Base-by-base conservation (phyloP, 495 filamentous ascomycete genomes). In the Tetracladium marchalianum region DNA sequence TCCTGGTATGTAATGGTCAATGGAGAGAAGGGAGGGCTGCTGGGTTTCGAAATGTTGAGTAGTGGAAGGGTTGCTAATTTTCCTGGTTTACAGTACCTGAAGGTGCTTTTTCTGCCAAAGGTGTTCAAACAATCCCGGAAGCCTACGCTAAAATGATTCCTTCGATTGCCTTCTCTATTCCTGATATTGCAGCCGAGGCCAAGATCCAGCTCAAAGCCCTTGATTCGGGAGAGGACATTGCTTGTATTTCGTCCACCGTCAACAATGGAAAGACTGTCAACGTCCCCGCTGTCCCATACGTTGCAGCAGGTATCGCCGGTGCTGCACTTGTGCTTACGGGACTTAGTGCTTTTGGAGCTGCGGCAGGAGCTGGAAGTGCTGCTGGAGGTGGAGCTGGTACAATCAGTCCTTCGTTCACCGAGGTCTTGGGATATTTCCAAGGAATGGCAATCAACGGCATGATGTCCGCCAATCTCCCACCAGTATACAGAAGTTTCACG, bases 381-480 rank as follows among this genome's bases (percentile, higher is more conserved):
- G 71, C 71, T 31, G 71, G 77, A 13, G 22, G 22, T 27, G 86
- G 84, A n/a, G 64, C 74, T 31, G 67, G 80, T 11, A 75, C 84
- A 1, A 62, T 81, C 31, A 93, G 87, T 52, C 92, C 92, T 8
- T 85, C 79, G 39, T 95, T 96, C 63, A 76, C 70, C 39, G 87
- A 95, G 57, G 80, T 95, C 43, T 78, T 96, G 60, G 79, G 80
- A 39, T 90, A 83, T 76, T 95, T 97, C 65, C 92, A 97, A 66
- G 80, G 80, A 24, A 80, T 98, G 64, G 90, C 92, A 15, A 83
- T 89, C 69, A 95, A 90, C 60, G 92, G 92, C 44, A 96, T 97
- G 92, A 64, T 96, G 60, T 90, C 84, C 51, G 88, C 89, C 54
- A 76, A 81, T 53, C 88, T 94, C 56, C 92, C 92, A 5, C 62